phyloP scores from a whole-genome alignment of 116 monocot species.

The Cymodocea nodosa region DNA sequence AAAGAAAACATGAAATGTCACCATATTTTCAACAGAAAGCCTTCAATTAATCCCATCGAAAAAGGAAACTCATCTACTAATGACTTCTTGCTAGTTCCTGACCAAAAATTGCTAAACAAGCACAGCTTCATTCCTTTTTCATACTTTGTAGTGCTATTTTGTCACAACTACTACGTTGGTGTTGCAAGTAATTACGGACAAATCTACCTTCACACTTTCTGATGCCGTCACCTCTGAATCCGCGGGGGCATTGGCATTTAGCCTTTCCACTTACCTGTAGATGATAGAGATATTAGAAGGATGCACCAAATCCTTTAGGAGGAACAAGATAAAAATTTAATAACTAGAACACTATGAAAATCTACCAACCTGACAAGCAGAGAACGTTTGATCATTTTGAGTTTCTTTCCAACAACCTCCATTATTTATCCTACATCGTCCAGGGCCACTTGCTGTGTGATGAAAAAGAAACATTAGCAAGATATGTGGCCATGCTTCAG shows the following conservation, averaged over 20 bases:
- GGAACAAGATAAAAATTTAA: neutral
- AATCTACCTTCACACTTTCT: conserved; percentile 77
- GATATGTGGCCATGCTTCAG: neutral
- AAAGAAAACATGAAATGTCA: neutral
- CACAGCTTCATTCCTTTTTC: neutral
- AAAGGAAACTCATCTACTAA: too few relatives aligned
- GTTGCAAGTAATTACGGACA: neutral
- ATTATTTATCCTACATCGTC: conserved; percentile 83
- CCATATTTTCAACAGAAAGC: neutral
- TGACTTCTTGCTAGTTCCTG: neutral
- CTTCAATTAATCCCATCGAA: too few relatives aligned
- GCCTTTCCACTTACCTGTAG: conserved; percentile 52
- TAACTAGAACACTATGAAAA: neutral
- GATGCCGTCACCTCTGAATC: conserved; percentile 78
- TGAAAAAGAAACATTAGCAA: neutral
- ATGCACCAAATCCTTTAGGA: neutral
- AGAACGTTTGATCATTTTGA: conserved; percentile 44
- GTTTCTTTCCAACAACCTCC: conserved; percentile 85
- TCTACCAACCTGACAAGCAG: conserved; percentile 69
- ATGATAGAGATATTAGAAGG: neutral
- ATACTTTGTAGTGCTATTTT: neutral
- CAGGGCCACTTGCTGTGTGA: conserved; percentile 73
- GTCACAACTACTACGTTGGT: neutral
- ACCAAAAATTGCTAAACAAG: neutral
- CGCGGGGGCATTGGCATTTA: conserved; percentile 82